Evolutionary conservation across 495 filamentous ascomycete genomes (phyloP), one percentile per base, ranked within the genome.

Genomic region (Aspergillus taichungensis): DNA sequence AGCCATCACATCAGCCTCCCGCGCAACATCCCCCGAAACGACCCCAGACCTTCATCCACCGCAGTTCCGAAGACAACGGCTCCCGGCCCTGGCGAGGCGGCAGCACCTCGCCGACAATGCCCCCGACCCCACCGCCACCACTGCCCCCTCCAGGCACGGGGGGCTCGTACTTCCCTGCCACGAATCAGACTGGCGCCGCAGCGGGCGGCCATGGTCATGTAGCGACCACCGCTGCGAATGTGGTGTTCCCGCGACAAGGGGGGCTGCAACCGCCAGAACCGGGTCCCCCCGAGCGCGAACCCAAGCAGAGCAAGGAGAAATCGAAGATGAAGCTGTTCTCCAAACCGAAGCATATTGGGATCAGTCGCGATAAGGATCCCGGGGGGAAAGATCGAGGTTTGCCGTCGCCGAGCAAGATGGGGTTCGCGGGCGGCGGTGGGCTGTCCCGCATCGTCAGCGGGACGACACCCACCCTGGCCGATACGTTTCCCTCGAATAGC

Each of bases 241-340:
- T 83, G 11, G 89, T 80, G n/a, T 95, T 92, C 58, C 85, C 89
- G 5, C 72, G 85, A 37, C 77, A 68, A 64, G 78, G 34, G 57
- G 84, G 47, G 71, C 64, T 72, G 74, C 79, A 77, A 7, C 80
- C 77, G 2, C 69, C 40, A 5, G 58, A 66, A 30, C 46, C 53
- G 12, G 61, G 67, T 11, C 60, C 66, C 0, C 51, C 66, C 0
- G 66, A 79, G 29, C 75, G 75, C 37, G 83, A 88, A 52, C 78
- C 78, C 49, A 85, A 83, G 31, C 67, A 67, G 14, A 83, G 83
- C 55, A 73, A 79, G 18, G 85, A 91, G 63, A 88, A 86, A 66
- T 87, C 85, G 13, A 94, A 90, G 67, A 88, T 88, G 63, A 94
- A 94, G 66, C 73, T 95, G 6, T 95, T 95, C 59, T 90, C 86